Base-by-base conservation (phyloP, 352 stramenopile species). In the Phytophthora hybrid region DNA sequence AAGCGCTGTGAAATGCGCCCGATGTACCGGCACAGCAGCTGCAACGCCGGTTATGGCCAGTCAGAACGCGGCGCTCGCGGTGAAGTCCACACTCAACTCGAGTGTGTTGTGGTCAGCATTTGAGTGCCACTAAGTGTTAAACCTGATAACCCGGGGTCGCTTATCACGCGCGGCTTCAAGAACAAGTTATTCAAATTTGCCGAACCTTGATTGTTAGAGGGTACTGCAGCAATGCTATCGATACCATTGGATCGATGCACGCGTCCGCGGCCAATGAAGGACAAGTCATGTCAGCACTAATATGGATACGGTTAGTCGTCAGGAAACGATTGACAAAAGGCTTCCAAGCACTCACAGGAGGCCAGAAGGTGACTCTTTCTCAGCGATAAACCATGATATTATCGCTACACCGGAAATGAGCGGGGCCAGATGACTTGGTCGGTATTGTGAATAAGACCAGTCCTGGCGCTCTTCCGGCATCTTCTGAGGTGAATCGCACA, bases 1-100 rank as follows among this genome's bases (percentile, higher is more conserved):
- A n/a, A 54, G 29, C 2, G 47, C 18, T 54, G 47, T 54, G 46
- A 53, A 23, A 53, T 26, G 16, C 46, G 46, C 16, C n/a, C 46
- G 47, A 13, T 54, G 47, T 29, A 26, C 47, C 19, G 47, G 47
- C 47, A 54, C 47, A 54, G 47, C 47, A 54, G 47, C 47, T 54
- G 47, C 47, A 54, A 54, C 47, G 47, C 47, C 47, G 47, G 19
- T 8, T 31, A 54, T 54, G 19, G 47, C 31, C 47, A 32, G 47
- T 54, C 29, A 13, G 19, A 54, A 29, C n/a, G 19, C 47, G 19
- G n/a, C 47, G 47, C 47, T 29, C n/a, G 19, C 47, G 5, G 10
- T 16, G 47, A 54, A 29, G 8, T 18, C 47, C n/a, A 54, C 29
- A 29, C 47, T 54, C 8, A 8, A 31, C 0, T 23, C 47, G 10